Conservation (phyloP, 345 rosid genomes). For the Mallotus nudiflorus region DNA sequence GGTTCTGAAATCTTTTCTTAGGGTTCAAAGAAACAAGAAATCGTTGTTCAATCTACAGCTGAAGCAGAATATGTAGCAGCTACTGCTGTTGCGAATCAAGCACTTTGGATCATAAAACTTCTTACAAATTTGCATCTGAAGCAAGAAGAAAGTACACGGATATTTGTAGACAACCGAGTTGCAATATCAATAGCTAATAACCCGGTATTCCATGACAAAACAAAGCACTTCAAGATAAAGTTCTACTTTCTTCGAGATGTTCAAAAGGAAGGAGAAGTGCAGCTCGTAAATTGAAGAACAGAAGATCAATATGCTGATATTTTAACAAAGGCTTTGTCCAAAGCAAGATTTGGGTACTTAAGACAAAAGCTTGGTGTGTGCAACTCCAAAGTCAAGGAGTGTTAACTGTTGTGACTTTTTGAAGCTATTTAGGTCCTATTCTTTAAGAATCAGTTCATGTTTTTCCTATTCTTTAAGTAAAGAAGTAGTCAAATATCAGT, state of each 20-base stretch:
- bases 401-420: not conserved
- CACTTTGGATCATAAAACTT: not conserved
- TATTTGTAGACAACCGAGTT: not conserved
- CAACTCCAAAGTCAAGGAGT: conserved; percentile 6
- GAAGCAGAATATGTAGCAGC: not conserved
- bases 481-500: too few species aligned
- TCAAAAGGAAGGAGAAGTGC: not conserved
- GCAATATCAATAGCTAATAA: not conserved
- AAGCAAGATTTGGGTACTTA: not conserved
- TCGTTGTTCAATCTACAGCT: not conserved
- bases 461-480: too few species aligned
- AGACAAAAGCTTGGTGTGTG: conserved; percentile 1
- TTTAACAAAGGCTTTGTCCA: not conserved
- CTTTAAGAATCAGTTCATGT: too few species aligned
- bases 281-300: not conserved
- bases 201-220: too few species aligned
- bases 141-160: not conserved
- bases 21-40: not conserved
- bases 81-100: not conserved
- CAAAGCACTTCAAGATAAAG: not conserved
- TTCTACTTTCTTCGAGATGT: not conserved
- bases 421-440: not conserved
- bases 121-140: not conserved
- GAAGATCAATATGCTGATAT: not conserved
- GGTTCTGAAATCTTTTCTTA: not conserved